phyloP scores from a whole-genome alignment of 176 grass and related monocot genomes.

The Pharus latifolius region DNA sequence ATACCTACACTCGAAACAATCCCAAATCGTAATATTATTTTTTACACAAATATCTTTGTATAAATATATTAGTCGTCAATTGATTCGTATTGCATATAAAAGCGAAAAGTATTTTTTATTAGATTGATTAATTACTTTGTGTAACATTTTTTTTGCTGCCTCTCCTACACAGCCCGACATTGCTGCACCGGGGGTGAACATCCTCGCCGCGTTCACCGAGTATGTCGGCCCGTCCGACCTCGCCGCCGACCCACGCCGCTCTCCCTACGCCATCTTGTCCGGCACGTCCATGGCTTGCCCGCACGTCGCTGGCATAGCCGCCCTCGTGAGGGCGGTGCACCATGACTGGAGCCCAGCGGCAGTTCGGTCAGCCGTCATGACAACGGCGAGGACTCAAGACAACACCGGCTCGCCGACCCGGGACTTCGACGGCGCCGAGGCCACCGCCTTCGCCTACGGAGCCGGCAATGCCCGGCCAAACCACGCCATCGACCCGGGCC shows the following conservation, averaged over 20 bases:
- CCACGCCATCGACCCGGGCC: constrained; percentile 22
- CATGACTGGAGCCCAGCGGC: constrained; percentile 30
- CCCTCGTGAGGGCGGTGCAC: constrained; percentile 16
- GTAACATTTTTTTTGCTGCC: background rate
- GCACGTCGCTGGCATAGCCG: constrained; percentile 21
- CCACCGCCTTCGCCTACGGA: constrained; percentile 14
- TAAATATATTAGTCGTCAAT: too few relatives aligned
- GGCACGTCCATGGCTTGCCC: constrained; percentile 42
- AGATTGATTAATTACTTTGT: background rate
- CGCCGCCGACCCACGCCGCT: background rate
- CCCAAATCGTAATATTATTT: too few relatives aligned
- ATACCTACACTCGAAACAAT: too few relatives aligned
- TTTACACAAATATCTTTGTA: too few relatives aligned
- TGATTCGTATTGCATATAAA: too few relatives aligned
- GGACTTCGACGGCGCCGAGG: background rate
- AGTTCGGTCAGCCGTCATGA: constrained; percentile 33
- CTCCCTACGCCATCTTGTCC: constrained; percentile 5
- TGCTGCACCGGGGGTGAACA: constrained; percentile 16
- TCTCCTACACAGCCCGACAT: constrained; percentile 19
- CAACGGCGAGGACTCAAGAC: constrained; percentile 32
- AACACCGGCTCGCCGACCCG: constrained; percentile 9
- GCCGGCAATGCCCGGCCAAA: constrained; percentile 24
- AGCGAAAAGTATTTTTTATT: too few relatives aligned
- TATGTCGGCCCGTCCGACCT: background rate
- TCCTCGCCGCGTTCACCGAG: constrained; percentile 22